phyloP scores from a whole-genome alignment of 495 filamentous ascomycete species.

The Talaromyces thailandensis region DNA sequence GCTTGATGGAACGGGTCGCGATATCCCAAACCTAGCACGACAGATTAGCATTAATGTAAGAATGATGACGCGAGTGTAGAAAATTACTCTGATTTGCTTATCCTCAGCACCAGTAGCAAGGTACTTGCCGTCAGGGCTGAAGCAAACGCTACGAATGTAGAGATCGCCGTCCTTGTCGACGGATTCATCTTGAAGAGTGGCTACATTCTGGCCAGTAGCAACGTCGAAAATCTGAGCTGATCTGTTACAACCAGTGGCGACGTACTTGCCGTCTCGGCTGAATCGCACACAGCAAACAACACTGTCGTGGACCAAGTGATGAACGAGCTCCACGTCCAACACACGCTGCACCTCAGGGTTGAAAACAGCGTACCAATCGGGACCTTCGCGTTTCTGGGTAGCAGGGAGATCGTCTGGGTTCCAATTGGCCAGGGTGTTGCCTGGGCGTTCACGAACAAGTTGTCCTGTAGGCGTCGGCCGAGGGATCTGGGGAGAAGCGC shows the following conservation, averaged over 20 bases:
- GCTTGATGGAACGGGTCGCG: constrained; percentile 59
- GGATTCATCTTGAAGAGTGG: constrained; percentile 70
- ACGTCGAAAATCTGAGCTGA: constrained; percentile 91
- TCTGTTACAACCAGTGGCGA: constrained; percentile 83
- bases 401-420: constrained; percentile 76
- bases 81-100: constrained; percentile 77
- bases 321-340: constrained; percentile 80
- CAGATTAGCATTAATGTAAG: constrained; percentile 5
- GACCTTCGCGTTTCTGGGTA: constrained; percentile 71
- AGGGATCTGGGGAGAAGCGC: constrained; percentile 75
- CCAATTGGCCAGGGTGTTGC: constrained; percentile 79
- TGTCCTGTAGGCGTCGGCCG: constrained; percentile 68
- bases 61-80: not conserved
- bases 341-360: constrained; percentile 77
- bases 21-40: constrained; percentile 78
- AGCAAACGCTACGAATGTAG: constrained; percentile 87
- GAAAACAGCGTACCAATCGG: constrained; percentile 86
- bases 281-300: constrained; percentile 89
- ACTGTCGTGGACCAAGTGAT: constrained; percentile 76
- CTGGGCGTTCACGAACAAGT: constrained; percentile 48
- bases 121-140: constrained; percentile 84
- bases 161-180: constrained; percentile 79
- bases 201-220: constrained; percentile 64
- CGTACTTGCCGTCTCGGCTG: constrained; percentile 79
- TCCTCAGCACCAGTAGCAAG: constrained; percentile 86